Percentiles rank a stretch among this genome's conserved stretches.
These are phyloP conservation scores for Pestalotiopsis sp. DNA, from an alignment of 2,329 filamentous ascomycete genomes.

Conservation along the genomic window DNA sequence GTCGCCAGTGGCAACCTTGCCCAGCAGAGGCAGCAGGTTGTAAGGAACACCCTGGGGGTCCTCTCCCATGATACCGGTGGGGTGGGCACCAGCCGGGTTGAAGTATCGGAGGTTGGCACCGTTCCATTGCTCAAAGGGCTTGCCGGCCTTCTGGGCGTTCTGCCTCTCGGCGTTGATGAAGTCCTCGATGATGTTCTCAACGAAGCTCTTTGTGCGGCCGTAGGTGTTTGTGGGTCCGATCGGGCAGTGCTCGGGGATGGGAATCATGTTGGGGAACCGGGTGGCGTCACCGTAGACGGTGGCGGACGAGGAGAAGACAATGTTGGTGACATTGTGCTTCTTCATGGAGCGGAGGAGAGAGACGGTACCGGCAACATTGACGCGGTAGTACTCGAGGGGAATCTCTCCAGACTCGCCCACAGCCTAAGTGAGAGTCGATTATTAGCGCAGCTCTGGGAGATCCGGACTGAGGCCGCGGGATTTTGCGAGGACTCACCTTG, in stretches of 20 bases:
- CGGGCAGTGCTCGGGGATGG: conserved; percentile 95
- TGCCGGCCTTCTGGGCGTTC: conserved; percentile 78
- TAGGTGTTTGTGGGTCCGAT: conserved; percentile 97
- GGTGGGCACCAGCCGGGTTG: conserved; percentile 94
- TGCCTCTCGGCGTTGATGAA: conserved; percentile 84
- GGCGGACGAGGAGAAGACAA: conserved; percentile 97
- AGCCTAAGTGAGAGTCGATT: conserved; percentile 58
- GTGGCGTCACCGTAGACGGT: conserved; percentile 99
- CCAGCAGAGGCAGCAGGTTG: conserved; percentile 91
- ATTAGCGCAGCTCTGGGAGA: conserved; percentile 16
- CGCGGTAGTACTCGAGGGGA: conserved; percentile 95
- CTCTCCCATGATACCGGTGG: conserved; percentile 96
- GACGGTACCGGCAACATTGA: conserved; percentile 94
- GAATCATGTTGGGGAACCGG: conserved; percentile 96
- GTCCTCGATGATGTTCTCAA: conserved; percentile 91
- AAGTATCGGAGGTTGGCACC: conserved; percentile 94
- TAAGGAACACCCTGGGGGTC: conserved; percentile 94
- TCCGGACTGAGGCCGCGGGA: no score
- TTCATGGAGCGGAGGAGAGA: conserved; percentile 85
- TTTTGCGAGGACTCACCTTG: conserved; percentile 63
- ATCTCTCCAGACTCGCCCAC: conserved; percentile 94
- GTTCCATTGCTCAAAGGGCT: conserved; percentile 84
- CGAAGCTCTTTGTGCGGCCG: conserved; percentile 91
- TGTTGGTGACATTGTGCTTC: conserved; percentile 89
- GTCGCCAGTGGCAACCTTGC: conserved; percentile 94